These are phyloP conservation scores for Santalum album DNA, from an alignment of 164 flowering plant species.

Conservation along the genomic window DNA sequence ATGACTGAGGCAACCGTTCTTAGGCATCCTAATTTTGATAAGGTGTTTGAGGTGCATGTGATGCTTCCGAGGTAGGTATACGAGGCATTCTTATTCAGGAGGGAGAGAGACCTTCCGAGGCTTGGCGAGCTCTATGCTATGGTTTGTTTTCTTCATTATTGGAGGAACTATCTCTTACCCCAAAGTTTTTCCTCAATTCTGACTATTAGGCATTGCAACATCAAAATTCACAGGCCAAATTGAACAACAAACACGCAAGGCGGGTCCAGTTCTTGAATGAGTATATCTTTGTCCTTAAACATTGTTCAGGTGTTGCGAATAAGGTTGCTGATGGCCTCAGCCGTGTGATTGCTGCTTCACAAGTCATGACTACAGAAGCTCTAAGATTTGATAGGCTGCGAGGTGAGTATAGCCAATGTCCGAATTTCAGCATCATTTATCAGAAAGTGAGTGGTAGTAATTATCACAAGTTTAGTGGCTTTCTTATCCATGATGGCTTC, in stretches of 20 bases:
- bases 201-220: neutral
- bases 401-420: too few species aligned
- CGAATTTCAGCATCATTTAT: too few species aligned
- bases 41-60: neutral
- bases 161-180: neutral
- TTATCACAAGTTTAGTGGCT: too few species aligned
- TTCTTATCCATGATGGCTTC: too few species aligned
- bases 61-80: neutral
- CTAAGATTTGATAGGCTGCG: neutral
- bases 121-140: neutral
- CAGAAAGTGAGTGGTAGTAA: too few species aligned
- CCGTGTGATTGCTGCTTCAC: neutral
- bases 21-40: neutral
- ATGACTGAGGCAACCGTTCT: neutral
- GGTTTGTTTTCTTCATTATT: neutral
- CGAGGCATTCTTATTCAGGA: neutral
- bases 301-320: neutral
- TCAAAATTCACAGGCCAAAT: neutral
- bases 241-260: neutral
- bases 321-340: neutral
- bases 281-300: neutral
- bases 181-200: neutral
- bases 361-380: neutral
- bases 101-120: neutral
- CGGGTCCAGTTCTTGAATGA: neutral